Evolutionary conservation across 352 stramenopile species (phyloP), one percentile per base, ranked within the genome.

Genomic region (Phytophthora europaea): DNA sequence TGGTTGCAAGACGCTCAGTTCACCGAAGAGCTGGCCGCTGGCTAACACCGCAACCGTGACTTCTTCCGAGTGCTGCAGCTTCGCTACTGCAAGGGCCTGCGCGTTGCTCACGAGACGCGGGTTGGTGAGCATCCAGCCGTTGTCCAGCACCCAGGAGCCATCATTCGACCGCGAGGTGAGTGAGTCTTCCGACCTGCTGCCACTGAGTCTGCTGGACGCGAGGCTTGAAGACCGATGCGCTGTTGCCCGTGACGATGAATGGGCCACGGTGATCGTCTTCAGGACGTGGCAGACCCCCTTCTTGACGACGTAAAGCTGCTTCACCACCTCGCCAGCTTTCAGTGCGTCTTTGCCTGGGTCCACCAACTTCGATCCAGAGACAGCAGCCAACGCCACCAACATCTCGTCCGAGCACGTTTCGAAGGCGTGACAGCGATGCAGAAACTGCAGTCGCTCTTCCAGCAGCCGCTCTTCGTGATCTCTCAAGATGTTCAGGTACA

Each of bases 91-190:
- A 1, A 73, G 50, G 5, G 70, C 61, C 45, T 84, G 74, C 2
- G 81, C 79, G 12, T 70, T 81, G 73, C 73, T 91, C 9, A 91
- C 83, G 7, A 94, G 79, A 2, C 86, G 84, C 33, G 86, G 86
- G 60, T 94, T 94, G 0, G 84, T 94, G 55, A 94, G 83, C 86
- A 92, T 91, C 86, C 86, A 94, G 33, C 86, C 84, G 43, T 92
- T 94, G 78, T 94, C 87, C 36, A 94, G 73, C 36, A 92, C 87
- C 87, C 87, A 94, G 7, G 83, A 91, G 6, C 87, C 87, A 53
- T 94, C 84, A n/a, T 61, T 80, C 1, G 74, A 82, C 0, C 69
- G 54, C 3, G 81, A 81, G 3, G 81, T 81, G 20, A 82, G 55
- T 1, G 58, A 26, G 10, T 84, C 79, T 9, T 69, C 58, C 6